These are phyloP conservation scores for Aspergillus aculeatinus DNA, from an alignment of 2,329 filamentous ascomycete species.

Conservation along the genomic window DNA sequence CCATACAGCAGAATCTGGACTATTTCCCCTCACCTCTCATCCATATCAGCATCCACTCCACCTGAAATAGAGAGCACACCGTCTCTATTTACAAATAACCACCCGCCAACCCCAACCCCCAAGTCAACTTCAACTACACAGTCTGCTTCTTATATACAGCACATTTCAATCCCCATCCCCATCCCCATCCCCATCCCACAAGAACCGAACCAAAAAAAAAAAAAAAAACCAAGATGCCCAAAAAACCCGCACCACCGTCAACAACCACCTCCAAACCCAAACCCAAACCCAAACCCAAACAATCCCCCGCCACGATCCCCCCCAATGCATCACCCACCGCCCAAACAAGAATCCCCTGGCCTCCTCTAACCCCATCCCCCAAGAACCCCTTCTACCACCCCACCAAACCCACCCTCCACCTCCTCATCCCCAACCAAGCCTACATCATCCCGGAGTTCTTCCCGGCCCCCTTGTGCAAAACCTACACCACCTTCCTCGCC, in stretches of 20 bases:
- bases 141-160: not conserved
- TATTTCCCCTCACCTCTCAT: too few species aligned
- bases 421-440: slow-evolving; percentile 65
- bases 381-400: slow-evolving; percentile 60
- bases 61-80: too few species aligned
- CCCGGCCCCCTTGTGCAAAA: slow-evolving; percentile 70
- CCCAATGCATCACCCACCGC: slow-evolving; percentile 12
- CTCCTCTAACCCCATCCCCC: slow-evolving; percentile 66
- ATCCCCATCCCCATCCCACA: not conserved
- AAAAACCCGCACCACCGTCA: slow-evolving; percentile 20
- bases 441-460: slow-evolving; percentile 72
- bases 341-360: slow-evolving; percentile 58
- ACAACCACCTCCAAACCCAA: slow-evolving; percentile 17
- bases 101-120: too few species aligned
- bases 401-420: slow-evolving; percentile 46
- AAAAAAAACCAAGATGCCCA: slow-evolving; percentile 21
- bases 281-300: slow-evolving; percentile 19
- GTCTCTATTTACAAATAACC: too few species aligned
- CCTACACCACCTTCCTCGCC: slow-evolving; percentile 71
- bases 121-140: too few species aligned
- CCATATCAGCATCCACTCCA: too few species aligned
- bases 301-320: not conserved
- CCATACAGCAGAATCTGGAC: too few species aligned
- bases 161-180: not conserved
- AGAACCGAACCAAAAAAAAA: not conserved